Evolutionary conservation across 306 rosid species (phyloP).

Genomic region (Fagus crenata): DNA sequence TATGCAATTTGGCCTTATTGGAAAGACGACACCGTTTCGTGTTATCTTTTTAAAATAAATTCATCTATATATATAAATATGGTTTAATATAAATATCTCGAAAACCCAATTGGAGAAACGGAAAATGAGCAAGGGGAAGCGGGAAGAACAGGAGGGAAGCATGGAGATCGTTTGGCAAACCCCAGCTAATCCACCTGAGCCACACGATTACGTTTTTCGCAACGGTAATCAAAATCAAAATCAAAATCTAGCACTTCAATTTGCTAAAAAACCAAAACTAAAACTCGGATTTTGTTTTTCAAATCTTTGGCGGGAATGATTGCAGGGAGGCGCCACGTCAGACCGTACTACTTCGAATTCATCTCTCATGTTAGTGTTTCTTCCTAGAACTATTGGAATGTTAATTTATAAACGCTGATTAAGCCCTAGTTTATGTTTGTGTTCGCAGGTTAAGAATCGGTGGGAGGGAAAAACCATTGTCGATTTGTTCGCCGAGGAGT

Average conservation of each 20-base stretch:
- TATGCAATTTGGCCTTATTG: too few relatives aligned
- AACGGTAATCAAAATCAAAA: slow-evolving; percentile 44
- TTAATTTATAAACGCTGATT: slow-evolving; percentile 28
- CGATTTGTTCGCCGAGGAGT: slow-evolving; percentile 85
- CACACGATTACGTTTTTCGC: slow-evolving; percentile 61
- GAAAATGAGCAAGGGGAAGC: slow-evolving; percentile 35
- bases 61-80: not conserved
- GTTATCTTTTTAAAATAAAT: too few relatives aligned
- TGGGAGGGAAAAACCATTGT: slow-evolving; percentile 94
- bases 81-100: not conserved
- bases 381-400: not conserved
- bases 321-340: slow-evolving; percentile 78
- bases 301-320: slow-evolving; percentile 20
- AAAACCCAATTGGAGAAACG: not conserved
- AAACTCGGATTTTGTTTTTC: not conserved
- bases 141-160: slow-evolving; percentile 37
- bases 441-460: slow-evolving; percentile 73
- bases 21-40: not conserved
- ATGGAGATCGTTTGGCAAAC: slow-evolving; percentile 92
- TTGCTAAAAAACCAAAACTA: too few relatives aligned
- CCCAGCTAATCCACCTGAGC: slow-evolving; percentile 73
- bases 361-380: slow-evolving; percentile 61
- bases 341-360: slow-evolving; percentile 94
- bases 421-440: slow-evolving; percentile 26
- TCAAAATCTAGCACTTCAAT: too few relatives aligned